Percentiles rank a stretch among this genome's conserved stretches.
phyloP scores from a whole-genome alignment of 148 eudicot genomes.

The Silene conica region DNA sequence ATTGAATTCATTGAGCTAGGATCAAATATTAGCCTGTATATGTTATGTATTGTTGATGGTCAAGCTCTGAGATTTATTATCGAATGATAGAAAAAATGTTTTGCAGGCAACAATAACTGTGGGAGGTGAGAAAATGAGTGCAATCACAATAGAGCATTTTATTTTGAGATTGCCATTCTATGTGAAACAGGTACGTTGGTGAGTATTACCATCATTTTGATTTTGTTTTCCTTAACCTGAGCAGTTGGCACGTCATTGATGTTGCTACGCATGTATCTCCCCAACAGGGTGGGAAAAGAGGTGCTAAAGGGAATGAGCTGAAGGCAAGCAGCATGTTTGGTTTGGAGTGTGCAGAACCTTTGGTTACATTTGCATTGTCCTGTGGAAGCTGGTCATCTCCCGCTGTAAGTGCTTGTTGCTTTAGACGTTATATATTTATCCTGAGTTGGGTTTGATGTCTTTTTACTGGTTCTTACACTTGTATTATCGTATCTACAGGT shows the following conservation, averaged over 20 bases:
- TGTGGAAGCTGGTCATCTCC: conserved; percentile 97
- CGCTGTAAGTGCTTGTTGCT: conserved; percentile 52
- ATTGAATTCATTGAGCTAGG: background rate
- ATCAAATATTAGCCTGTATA: background rate
- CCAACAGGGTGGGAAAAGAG: conserved; percentile 42
- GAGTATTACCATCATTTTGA: conserved; percentile 13
- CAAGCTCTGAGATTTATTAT: background rate
- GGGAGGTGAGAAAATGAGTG: conserved; percentile 58
- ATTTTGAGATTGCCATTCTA: conserved; percentile 62
- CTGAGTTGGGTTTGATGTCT: too few species aligned
- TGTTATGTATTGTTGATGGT: background rate
- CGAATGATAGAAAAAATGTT: background rate
- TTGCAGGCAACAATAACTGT: conserved; percentile 56
- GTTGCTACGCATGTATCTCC: background rate
- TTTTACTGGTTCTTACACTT: too few species aligned
- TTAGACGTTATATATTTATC: too few species aligned
- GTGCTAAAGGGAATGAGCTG: conserved; percentile 39
- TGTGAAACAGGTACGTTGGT: conserved; percentile 39
- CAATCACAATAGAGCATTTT: conserved; percentile 71
- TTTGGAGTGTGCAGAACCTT: conserved; percentile 78
- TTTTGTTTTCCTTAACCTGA: background rate
- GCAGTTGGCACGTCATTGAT: background rate
- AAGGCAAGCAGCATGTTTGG: conserved; percentile 52
- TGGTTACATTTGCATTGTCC: conserved; percentile 82
- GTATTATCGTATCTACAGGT: conserved; percentile 35